Base-by-base conservation (phyloP, 352 stramenopile species). In the Phytophthora syringae region DNA sequence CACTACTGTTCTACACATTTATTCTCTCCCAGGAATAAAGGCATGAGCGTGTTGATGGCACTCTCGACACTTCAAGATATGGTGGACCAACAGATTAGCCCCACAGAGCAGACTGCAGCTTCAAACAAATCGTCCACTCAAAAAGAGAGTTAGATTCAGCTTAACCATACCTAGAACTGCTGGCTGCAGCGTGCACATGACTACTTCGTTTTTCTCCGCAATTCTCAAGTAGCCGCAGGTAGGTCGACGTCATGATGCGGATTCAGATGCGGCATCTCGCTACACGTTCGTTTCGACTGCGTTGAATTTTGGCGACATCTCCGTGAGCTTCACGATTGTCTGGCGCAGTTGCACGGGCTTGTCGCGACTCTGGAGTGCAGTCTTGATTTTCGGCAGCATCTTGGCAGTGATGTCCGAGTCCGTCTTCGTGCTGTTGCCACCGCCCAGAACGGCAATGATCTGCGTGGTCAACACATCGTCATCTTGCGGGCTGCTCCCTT, bases 341-440 rank as follows among this genome's bases (percentile, higher is more conserved):
- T 66, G 58, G 30, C n/a, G 37, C 22, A 66, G 32, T 27, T 60
- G 37, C 5, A 3, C 42, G 2, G 58, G 58, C 25, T 54, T 59
- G 5, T 16, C 40, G 18, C 49, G 58, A 18, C 34, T 66, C 40
- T 40, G 57, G 30, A 60, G 1, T 7, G 58, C 58, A 12, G 21
- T 37, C 42, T 60, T 66, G 58, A 66, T 66, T 3, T 60, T 52
- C 1, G 58, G 49, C 36, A 66, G 21, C 58, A 66, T 66, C 42
- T 54, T 59, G 21, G 11, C 11, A 18, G 58, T 30, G 12, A 62
- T 5, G 42, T 62, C 43, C 42, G 58, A 43, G 21, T 2, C 16
- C 21, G 30, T 28, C 10, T 22, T 49, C 16, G 57, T 48, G 18
- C n/a, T 48, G 28, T 52, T 60, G 9, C 24, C 39, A 39, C 37